Percentiles rank a stretch among this genome's conserved stretches.
Conservation (phyloP, 768 basidiomycete species). For the Nidularia pulvinata region DNA sequence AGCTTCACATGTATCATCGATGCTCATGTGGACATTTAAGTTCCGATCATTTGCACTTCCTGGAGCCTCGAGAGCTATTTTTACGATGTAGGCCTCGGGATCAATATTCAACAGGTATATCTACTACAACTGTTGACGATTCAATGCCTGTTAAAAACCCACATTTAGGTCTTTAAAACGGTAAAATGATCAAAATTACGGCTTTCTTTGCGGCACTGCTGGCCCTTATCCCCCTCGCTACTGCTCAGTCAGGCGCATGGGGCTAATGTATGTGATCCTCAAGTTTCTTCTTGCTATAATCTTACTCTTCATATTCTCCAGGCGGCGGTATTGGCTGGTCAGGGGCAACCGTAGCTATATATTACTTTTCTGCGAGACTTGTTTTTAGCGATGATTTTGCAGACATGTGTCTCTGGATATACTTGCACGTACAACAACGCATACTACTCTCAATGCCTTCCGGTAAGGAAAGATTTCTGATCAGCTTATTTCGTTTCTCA, state of each 20-base stretch:
- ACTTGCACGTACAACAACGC: slow-evolving; percentile 32
- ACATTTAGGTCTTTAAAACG: too few species aligned
- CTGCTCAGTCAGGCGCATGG: slow-evolving; percentile 23
- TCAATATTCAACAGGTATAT: not conserved
- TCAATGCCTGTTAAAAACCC: too few species aligned
- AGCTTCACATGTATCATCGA: too few species aligned
- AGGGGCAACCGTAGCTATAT: slow-evolving; percentile 23
- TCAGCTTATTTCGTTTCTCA: not conserved
- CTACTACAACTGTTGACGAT: too few species aligned
- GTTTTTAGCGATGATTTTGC: not conserved
- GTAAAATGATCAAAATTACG: slow-evolving; percentile 12
- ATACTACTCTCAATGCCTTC: slow-evolving; percentile 46
- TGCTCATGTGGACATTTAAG: too few species aligned
- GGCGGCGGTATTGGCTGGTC: slow-evolving; percentile 20
- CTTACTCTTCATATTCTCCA: not conserved
- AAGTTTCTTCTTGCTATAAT: not conserved
- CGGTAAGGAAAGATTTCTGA: slow-evolving; percentile 7
- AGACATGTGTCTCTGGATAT: slow-evolving; percentile 39
- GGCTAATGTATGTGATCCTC: slow-evolving; percentile 28
- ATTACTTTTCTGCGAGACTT: not conserved
- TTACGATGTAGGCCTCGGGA: not conserved
- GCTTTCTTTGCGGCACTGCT: slow-evolving; percentile 22
- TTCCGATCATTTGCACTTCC: too few species aligned
- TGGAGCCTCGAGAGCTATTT: too few species aligned
- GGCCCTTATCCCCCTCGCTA: slow-evolving; percentile 14